Evolutionary conservation across 306 rosid species (phyloP).

Genomic region (Acacia acuminata): DNA sequence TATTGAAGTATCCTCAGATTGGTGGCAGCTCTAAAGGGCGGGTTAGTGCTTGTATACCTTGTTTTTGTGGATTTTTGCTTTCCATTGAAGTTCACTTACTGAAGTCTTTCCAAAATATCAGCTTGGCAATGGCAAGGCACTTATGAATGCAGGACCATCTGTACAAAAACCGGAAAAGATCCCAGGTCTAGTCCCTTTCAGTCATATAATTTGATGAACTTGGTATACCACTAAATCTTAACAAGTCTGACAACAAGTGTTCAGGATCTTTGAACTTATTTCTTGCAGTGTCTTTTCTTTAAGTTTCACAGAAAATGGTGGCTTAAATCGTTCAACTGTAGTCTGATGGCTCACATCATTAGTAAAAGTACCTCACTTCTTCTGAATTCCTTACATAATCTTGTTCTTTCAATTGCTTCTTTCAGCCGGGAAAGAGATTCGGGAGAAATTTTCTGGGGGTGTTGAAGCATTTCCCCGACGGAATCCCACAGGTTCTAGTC

Average conservation of each 20-base stretch:
- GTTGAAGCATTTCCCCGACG: slow-evolving; percentile 80
- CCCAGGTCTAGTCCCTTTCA: slow-evolving; percentile 61
- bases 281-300: slow-evolving; percentile 10
- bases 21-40: slow-evolving; percentile 73
- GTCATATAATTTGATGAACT: slow-evolving; percentile 29
- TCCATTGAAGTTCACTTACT: slow-evolving; percentile 40
- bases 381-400: slow-evolving; percentile 28
- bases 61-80: slow-evolving; percentile 11
- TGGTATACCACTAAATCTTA: slow-evolving; percentile 19
- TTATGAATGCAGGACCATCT: slow-evolving; percentile 59
- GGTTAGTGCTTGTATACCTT: slow-evolving; percentile 48
- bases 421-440: slow-evolving; percentile 84
- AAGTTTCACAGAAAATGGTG: neutral
- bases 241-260: neutral
- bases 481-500: slow-evolving; percentile 63
- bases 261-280: slow-evolving; percentile 21
- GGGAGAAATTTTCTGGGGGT: slow-evolving; percentile 87
- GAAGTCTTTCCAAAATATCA: slow-evolving; percentile 39
- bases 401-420: slow-evolving; percentile 37
- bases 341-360: neutral
- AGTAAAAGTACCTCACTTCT: slow-evolving; percentile 28
- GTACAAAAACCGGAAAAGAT: slow-evolving; percentile 71
- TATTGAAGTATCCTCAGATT: slow-evolving; percentile 76
- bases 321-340: slow-evolving; percentile 2
- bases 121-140: slow-evolving; percentile 76